Conservation (phyloP, 352 stramenopile species). For the Phytophthora niederhauseri region DNA sequence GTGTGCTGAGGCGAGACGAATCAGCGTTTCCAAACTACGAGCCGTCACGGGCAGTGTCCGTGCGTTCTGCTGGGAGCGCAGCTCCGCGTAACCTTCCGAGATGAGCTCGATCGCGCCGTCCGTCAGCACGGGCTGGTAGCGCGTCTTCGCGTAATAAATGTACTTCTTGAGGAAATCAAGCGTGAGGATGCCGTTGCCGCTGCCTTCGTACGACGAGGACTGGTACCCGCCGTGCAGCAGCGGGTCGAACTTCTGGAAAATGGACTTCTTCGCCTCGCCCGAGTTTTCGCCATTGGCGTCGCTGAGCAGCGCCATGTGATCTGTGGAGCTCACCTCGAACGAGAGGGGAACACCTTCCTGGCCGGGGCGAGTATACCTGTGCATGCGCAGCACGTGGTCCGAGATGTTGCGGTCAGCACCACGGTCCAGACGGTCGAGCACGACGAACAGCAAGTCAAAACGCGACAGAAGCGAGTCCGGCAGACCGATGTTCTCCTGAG, state of each 20-base stretch:
- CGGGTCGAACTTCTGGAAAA: slow-evolving; percentile 93
- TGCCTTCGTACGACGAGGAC: slow-evolving; percentile 52
- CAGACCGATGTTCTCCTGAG: slow-evolving; percentile 99
- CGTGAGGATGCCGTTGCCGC: slow-evolving; percentile 89
- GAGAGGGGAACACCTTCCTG: slow-evolving; percentile 91
- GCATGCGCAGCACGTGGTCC: slow-evolving; percentile 97
- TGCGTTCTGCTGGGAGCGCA: slow-evolving; percentile 95
- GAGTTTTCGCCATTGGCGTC: slow-evolving; percentile 66
- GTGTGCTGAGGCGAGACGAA: slow-evolving; percentile 98
- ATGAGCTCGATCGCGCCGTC: slow-evolving; percentile 94
- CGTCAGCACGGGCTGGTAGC: slow-evolving; percentile 87
- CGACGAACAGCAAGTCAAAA: slow-evolving; percentile 99
- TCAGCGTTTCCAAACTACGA: slow-evolving; percentile 99
- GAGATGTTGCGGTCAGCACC: slow-evolving; percentile 96
- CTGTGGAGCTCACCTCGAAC: slow-evolving; percentile 82
- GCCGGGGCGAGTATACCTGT: slow-evolving; percentile 92
- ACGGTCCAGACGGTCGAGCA: slow-evolving; percentile 98
- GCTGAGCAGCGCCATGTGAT: slow-evolving; percentile 72
- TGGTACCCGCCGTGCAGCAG: slow-evolving; percentile 83
- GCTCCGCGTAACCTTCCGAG: slow-evolving; percentile 96
- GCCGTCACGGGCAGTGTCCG: slow-evolving; percentile 96
- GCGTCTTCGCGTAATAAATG: slow-evolving; percentile 99
- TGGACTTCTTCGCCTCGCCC: slow-evolving; percentile 76
- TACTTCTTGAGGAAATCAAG: slow-evolving; percentile 99
- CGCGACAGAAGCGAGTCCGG: slow-evolving; percentile 99